phyloP scores from a whole-genome alignment of 495 filamentous ascomycete species.

The Letharia columbiana region DNA sequence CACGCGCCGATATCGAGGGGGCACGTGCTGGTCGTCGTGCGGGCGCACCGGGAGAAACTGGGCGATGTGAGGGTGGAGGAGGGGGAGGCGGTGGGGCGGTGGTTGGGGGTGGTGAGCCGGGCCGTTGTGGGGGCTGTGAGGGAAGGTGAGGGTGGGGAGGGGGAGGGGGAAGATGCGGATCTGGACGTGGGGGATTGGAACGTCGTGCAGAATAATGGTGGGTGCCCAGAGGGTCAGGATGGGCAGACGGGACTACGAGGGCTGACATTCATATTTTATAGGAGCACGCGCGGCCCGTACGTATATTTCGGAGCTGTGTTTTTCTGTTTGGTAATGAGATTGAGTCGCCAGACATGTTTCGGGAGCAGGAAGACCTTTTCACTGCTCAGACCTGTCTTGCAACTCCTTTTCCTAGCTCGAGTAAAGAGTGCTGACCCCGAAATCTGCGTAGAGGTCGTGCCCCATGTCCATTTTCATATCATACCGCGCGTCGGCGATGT shows the following conservation, averaged over 20 bases:
- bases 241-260: background rate
- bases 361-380: too few species aligned
- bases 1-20: slow-evolving; percentile 75
- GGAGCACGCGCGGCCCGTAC: slow-evolving; percentile 63
- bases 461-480: slow-evolving; percentile 87
- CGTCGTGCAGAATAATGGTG: slow-evolving; percentile 90
- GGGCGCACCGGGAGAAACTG: slow-evolving; percentile 62
- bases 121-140: slow-evolving; percentile 51
- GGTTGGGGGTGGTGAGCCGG: slow-evolving; percentile 65
- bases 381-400: too few species aligned
- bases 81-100: slow-evolving; percentile 54
- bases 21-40: slow-evolving; percentile 68
- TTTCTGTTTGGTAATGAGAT: too few species aligned
- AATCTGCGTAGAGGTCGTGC: slow-evolving; percentile 53
- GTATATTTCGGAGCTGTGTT: too few species aligned
- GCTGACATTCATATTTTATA: slow-evolving; percentile 23
- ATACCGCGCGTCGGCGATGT: slow-evolving; percentile 54
- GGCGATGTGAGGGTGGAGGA: slow-evolving; percentile 50
- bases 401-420: too few species aligned
- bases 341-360: too few species aligned
- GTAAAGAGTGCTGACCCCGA: too few species aligned
- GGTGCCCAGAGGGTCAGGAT: slow-evolving; percentile 14
- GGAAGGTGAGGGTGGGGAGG: slow-evolving; percentile 43
- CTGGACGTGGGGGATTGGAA: slow-evolving; percentile 67
- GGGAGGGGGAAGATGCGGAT: slow-evolving; percentile 25